Evolutionary conservation across 768 basidiomycete species (phyloP).

Genomic region (Lactarius deliciosus): DNA sequence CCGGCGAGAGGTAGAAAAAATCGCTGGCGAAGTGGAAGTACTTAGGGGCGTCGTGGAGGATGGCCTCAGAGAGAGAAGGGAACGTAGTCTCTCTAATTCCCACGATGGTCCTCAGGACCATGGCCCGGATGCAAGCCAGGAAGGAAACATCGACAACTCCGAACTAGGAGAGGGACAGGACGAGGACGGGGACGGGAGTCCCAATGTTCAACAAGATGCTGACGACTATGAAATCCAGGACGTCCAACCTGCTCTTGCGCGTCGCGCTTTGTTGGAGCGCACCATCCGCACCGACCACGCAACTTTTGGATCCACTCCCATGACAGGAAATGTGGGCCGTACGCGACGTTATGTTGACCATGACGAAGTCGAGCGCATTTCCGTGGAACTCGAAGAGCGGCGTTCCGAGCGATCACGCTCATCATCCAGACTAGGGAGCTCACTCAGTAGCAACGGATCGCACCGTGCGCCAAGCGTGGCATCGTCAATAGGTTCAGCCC

Average conservation of each 20-base stretch:
- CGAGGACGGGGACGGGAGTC: slow-evolving; percentile 27
- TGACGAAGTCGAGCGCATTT: slow-evolving; percentile 62
- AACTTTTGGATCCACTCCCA: slow-evolving; percentile 46
- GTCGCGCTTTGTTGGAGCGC: slow-evolving; percentile 38
- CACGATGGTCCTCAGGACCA: neutral
- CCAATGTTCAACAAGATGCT: slow-evolving; percentile 32
- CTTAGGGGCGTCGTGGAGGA: slow-evolving; percentile 86
- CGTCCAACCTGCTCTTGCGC: slow-evolving; percentile 19
- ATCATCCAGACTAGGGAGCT: slow-evolving; percentile 26
- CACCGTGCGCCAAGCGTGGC: slow-evolving; percentile 25
- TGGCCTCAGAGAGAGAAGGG: slow-evolving; percentile 74
- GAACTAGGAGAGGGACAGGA: slow-evolving; percentile 30
- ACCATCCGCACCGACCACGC: slow-evolving; percentile 57
- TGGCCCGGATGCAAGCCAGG: neutral
- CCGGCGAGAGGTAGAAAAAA: slow-evolving; percentile 72
- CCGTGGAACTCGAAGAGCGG: slow-evolving; percentile 64
- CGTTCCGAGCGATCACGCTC: slow-evolving; percentile 47
- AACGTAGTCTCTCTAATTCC: slow-evolving; percentile 38
- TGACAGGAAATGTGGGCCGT: slow-evolving; percentile 28
- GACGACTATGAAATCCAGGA: slow-evolving; percentile 23
- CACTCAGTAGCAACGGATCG: slow-evolving; percentile 21
- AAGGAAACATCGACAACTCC: slow-evolving; percentile 1
- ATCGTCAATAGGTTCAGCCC: slow-evolving; percentile 21
- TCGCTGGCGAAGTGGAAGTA: slow-evolving; percentile 83
- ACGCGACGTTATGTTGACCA: slow-evolving; percentile 49